Base-by-base conservation (phyloP, 2,329 filamentous ascomycete genomes). In the Botrytis deweyae region DNA sequence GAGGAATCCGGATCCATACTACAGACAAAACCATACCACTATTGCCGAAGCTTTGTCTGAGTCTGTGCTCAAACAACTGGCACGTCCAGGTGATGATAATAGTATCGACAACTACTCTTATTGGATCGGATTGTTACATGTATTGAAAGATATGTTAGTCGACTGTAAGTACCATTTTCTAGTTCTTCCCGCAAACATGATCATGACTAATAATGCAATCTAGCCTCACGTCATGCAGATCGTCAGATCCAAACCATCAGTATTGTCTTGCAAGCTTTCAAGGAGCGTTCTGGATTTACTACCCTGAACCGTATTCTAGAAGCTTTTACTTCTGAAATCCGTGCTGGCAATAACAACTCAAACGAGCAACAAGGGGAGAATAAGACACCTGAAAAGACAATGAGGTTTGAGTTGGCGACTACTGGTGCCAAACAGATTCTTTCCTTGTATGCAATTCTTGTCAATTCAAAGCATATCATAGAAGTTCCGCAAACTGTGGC, bases 181-280 rank as follows among this genome's bases (percentile, higher is more conserved):
- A 55, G 14, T 55, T 29, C 36, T 6, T 49, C 64, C 75, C 78
- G 46, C 74, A 72, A 73, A 33, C 18, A 29, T 4, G 36, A 49
- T 36, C 12, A 25, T 16, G 33, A 73, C 42, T 72, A 69, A 76
- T 33, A 49, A 44, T 44, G 42, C 20, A 46, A 22, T 55, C 16
- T 64, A 77, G 65, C 71, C 46, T 72, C 77, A 49, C 77, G 73
- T n/a, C 74, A 78, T 55, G 77, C 79, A 79, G 78, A 84, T 38
- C 78, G 80, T 20, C 77, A 78, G 25, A 79, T 84, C 14, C 88
- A 89, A 75, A 86, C 91, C 22, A 88, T 92, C 71, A 92, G 94
- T 62, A 88, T 96, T 42, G 91, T 98, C 52, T 86, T 99, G 38
- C 88, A 95, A 72, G 92, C 94, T 0, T 98, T 99, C 84, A 95